phyloP scores from a whole-genome alignment of 805 yeast genomes.

The Ogataea parapolymorpha region DNA sequence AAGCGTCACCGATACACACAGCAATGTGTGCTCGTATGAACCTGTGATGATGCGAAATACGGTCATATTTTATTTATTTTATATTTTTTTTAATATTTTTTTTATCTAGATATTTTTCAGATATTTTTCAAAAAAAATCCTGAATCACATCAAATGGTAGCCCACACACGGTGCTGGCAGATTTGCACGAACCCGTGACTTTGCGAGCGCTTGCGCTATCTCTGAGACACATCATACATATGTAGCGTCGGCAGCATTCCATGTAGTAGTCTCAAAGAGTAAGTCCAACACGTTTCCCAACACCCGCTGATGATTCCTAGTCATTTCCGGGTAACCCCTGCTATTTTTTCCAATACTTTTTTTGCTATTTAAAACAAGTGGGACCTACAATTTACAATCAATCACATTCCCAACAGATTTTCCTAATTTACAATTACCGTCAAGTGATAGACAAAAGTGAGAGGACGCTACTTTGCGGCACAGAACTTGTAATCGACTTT shows the following conservation, averaged over 20 bases:
- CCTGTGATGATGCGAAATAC: conserved; percentile 83
- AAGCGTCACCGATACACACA: conserved; percentile 76
- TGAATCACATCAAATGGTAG: too few species aligned
- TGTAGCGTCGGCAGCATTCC: too few species aligned
- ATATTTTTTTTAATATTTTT: not conserved
- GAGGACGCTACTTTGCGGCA: not conserved
- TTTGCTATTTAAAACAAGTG: conserved; percentile 6
- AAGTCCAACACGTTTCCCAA: not conserved
- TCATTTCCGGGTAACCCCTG: conserved; percentile 6
- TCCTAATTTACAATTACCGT: not conserved
- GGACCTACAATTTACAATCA: not conserved
- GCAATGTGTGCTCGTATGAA: conserved; percentile 88
- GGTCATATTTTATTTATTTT: conserved; percentile 4
- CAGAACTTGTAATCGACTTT: not conserved
- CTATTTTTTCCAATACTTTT: not conserved
- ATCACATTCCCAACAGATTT: not conserved
- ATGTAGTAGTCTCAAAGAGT: too few species aligned
- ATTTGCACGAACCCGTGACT: too few species aligned
- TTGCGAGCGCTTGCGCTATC: too few species aligned
- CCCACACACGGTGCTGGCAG: too few species aligned
- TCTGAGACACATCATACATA: too few species aligned
- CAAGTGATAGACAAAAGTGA: not conserved
- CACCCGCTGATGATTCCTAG: not conserved
- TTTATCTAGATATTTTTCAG: not conserved
- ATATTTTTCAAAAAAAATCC: not conserved